phyloP scores from a whole-genome alignment of 2,329 filamentous ascomycete genomes.

The Colletotrichum limetticola region DNA sequence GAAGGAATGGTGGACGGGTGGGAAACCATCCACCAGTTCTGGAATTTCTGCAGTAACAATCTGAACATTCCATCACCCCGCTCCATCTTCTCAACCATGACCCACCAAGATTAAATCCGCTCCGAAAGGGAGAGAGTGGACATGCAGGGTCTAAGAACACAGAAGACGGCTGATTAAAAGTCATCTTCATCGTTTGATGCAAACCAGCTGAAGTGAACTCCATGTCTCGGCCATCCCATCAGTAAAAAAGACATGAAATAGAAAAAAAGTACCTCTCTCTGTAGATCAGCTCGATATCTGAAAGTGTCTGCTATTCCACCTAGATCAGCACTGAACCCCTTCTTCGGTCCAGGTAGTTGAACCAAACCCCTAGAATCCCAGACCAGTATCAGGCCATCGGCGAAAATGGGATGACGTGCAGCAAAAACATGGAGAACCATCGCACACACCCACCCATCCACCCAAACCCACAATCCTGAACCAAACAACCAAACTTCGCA shows the following conservation, averaged over 20 bases:
- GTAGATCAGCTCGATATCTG: neutral
- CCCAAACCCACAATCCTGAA: neutral
- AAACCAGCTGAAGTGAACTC: neutral
- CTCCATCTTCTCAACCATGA: neutral
- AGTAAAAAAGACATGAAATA: too few species aligned
- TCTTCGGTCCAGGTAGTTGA: too few species aligned
- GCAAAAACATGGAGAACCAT: neutral
- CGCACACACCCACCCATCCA: neutral
- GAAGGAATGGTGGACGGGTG: too few species aligned
- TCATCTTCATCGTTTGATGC: neutral
- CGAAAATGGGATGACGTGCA: conserved; percentile 31
- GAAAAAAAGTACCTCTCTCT: too few species aligned
- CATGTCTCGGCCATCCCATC: neutral
- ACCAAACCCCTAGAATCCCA: neutral
- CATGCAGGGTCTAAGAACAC: neutral
- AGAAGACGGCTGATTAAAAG: neutral
- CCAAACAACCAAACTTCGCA: too few species aligned
- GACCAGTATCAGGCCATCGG: neutral
- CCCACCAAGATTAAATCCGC: neutral
- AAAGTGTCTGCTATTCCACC: neutral
- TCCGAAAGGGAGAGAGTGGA: neutral
- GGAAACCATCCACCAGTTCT: neutral
- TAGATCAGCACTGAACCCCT: neutral
- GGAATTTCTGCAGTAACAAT: neutral
- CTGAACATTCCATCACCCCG: neutral